Evolutionary conservation across 2,329 filamentous ascomycete species (phyloP), one percentile per base, ranked within the genome.

Genomic region (Sclerotinia spermophila): DNA sequence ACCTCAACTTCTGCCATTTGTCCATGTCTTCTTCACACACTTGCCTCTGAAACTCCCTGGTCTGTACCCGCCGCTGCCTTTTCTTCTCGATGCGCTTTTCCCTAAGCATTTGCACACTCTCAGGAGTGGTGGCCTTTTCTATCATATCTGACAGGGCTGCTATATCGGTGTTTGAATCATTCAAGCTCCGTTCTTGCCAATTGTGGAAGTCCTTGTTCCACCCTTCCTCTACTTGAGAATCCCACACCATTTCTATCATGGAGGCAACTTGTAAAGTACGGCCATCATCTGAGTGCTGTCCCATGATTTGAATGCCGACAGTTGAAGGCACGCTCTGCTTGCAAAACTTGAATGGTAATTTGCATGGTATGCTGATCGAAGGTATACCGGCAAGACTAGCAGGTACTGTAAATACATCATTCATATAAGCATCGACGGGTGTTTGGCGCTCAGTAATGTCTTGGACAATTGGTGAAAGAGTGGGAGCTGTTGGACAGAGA

Each of bases 351-450:
- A 76, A 72, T 30, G 73, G 72, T 2, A 79, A 8, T 33, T 58
- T 35, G 79, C 73, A 91, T 0, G 96, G 95, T 17, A 99, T 85
- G 75, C 92, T 97, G 66, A 97, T 87, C 17, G 94, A 92, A 4
- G 96, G 96, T 69, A 99, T 82, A 0, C 96, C 96, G 0, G 95
- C 96, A 74, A 99, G 83, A 81, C 94, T 97, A 2, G 95, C 94
- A 1, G 96, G 96, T 1, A 99, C 95, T 0, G 96, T 98, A 77
- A 98, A 95, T 1, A 98, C 91, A 81, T 99, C 96, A 77, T 96
- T 97, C 84, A 92, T 92, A 78, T 97, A 98, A 1, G 87, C 87
- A 76, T 95, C 89, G n/a, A 97, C 71, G 15, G 86, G 83, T 60
- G 81, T 84, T 79, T 88, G 84, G 15, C 30, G 40, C 15, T 80